Evolutionary conservation across 345 rosid genomes (phyloP).

Genomic region (Nephelium lappaceum): DNA sequence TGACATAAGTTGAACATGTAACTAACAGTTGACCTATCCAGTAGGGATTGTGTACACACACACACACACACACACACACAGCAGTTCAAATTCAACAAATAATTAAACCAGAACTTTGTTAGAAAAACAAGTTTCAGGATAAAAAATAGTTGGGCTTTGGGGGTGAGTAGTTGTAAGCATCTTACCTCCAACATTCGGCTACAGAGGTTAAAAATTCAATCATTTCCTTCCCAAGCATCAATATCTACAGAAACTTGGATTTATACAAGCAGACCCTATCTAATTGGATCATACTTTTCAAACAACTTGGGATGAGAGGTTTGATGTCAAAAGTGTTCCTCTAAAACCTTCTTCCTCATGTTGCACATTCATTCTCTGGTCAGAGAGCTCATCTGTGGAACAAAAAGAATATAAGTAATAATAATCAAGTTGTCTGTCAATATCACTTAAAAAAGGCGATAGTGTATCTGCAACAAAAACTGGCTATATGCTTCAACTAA

Average conservation of each 20-base stretch:
- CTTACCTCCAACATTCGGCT: slow-evolving; percentile 27
- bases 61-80: neutral
- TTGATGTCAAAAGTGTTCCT: slow-evolving; percentile 81
- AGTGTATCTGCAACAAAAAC: neutral
- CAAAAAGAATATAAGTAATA: neutral
- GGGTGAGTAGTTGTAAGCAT: neutral
- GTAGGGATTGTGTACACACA: too few species aligned
- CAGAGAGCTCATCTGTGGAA: slow-evolving; percentile 79
- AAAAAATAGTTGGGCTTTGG: neutral
- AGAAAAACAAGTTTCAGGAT: neutral
- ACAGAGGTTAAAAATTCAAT: slow-evolving; percentile 4
- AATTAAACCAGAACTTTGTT: neutral
- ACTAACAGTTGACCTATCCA: neutral
- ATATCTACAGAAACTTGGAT: slow-evolving; percentile 26
- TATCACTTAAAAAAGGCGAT: neutral
- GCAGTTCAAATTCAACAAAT: neutral
- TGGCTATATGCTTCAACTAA: neutral
- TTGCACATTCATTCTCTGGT: slow-evolving; percentile 55
- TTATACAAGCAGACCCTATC: slow-evolving; percentile 8
- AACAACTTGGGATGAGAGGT: slow-evolving; percentile 67
- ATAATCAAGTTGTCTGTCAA: slow-evolving; percentile 8
- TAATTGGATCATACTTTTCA: slow-evolving; percentile 24
- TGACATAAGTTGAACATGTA: slow-evolving; percentile 1
- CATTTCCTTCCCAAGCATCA: slow-evolving; percentile 18
- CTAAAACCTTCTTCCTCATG: slow-evolving; percentile 85